phyloP scores from a whole-genome alignment of 805 yeast genomes.

The Ascoidea rubescens region DNA sequence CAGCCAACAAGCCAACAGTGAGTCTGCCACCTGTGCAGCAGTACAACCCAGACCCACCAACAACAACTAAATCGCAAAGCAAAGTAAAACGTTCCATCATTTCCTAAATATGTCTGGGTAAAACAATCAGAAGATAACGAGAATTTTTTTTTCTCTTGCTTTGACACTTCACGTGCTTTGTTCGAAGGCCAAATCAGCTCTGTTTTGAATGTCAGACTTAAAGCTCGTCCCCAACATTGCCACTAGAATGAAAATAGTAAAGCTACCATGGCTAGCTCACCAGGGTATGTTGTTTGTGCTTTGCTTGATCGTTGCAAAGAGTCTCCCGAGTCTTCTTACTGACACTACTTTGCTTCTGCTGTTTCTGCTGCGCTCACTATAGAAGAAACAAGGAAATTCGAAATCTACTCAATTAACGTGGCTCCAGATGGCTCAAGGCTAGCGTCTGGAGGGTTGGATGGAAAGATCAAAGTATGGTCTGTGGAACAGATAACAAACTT shows the following conservation, averaged over 20 bases:
- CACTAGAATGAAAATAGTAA: constrained; percentile 41
- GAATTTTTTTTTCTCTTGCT: too few relatives aligned
- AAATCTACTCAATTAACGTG: constrained; percentile 72
- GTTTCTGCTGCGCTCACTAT: constrained; percentile 3
- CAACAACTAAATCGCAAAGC: too few relatives aligned
- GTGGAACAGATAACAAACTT: constrained; percentile 37
- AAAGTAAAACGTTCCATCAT: too few relatives aligned
- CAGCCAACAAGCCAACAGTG: too few relatives aligned
- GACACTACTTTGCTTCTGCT: not conserved
- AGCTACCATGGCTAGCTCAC: constrained; percentile 63
- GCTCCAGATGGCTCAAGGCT: constrained; percentile 72
- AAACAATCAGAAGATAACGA: too few relatives aligned
- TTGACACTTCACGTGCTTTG: too few relatives aligned
- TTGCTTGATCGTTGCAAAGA: not conserved
- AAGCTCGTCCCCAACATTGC: too few relatives aligned
- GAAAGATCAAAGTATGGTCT: constrained; percentile 86
- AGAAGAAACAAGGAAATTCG: constrained; percentile 73
- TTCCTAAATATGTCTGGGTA: too few relatives aligned
- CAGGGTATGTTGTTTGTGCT: constrained; percentile 20
- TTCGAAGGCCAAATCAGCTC: too few relatives aligned
- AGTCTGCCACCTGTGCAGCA: too few relatives aligned
- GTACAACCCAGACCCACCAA: too few relatives aligned
- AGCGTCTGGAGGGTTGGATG: constrained; percentile 92
- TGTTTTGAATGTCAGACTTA: too few relatives aligned
- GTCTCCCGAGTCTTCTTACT: constrained; percentile 1